Conservation (phyloP, 768 basidiomycete genomes). For the Collybia nuda region DNA sequence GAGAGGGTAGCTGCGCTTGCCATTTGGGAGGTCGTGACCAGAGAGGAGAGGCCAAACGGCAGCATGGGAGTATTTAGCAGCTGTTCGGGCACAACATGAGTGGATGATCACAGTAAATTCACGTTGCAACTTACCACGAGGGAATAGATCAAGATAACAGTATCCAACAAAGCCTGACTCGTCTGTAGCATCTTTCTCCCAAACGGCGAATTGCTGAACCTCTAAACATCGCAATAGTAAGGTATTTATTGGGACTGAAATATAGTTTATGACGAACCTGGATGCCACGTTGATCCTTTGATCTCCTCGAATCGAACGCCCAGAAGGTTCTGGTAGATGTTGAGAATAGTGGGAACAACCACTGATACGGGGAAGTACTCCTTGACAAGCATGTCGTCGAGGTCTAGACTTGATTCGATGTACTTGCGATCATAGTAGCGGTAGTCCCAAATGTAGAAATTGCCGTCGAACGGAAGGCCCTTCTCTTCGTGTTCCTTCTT, state of each 20-base stretch:
- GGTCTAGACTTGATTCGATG: conserved; percentile 61
- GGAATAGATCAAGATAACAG: conserved; percentile 87
- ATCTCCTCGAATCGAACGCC: conserved; percentile 72
- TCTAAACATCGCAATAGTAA: conserved; percentile 38
- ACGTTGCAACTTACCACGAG: conserved; percentile 51
- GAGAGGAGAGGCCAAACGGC: conserved; percentile 79
- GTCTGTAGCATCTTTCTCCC: conserved; percentile 76
- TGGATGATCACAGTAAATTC: conserved; percentile 1
- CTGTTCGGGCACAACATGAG: conserved; percentile 31
- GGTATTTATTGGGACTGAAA: not conserved
- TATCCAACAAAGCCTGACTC: conserved; percentile 77
- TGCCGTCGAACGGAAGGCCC: conserved; percentile 63
- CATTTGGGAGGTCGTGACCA: conserved; percentile 58
- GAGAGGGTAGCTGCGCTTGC: conserved; percentile 69
- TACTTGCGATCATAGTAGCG: conserved; percentile 70
- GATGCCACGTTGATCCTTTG: conserved; percentile 74
- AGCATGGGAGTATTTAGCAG: conserved; percentile 81
- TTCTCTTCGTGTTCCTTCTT: conserved; percentile 65
- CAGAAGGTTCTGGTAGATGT: conserved; percentile 82
- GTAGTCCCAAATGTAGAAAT: conserved; percentile 87
- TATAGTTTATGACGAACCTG: conserved; percentile 41
- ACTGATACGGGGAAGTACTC: conserved; percentile 87
- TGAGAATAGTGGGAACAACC: conserved; percentile 79
- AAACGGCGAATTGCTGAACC: conserved; percentile 82
- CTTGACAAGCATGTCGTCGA: conserved; percentile 80